Conservation (phyloP, 352 stramenopile species). For the Phytophthora cactorum region DNA sequence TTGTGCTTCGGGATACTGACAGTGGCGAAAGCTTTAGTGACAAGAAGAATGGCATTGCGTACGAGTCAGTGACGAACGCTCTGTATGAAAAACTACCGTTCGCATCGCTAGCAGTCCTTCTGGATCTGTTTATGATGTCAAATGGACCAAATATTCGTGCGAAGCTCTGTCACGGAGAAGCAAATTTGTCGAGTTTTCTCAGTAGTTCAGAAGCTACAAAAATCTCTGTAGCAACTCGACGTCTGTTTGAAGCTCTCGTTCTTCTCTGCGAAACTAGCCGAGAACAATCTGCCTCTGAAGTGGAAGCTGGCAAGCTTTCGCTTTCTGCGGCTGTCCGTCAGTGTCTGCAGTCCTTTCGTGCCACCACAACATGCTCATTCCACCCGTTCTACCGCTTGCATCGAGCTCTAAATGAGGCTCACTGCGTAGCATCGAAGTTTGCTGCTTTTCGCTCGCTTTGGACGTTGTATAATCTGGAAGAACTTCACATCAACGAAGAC, state of each 20-base stretch:
- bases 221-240: slow-evolving; percentile 37
- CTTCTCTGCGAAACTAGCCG: slow-evolving; percentile 29
- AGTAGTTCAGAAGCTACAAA: not conserved
- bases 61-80: slow-evolving; percentile 31
- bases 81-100: slow-evolving; percentile 57
- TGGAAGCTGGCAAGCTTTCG: not conserved
- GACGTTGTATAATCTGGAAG: slow-evolving; percentile 25
- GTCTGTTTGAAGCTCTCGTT: slow-evolving; percentile 46
- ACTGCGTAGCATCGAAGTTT: slow-evolving; percentile 29
- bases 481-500: slow-evolving; percentile 5
- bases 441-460: slow-evolving; percentile 30
- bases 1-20: slow-evolving; percentile 31
- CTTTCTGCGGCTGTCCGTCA: slow-evolving; percentile 1
- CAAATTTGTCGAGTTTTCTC: slow-evolving; percentile 43
- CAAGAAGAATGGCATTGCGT: not conserved
- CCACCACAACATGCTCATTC: slow-evolving; percentile 47
- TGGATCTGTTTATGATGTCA: slow-evolving; percentile 86
- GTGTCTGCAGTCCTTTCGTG: slow-evolving; percentile 29
- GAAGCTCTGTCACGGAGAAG: slow-evolving; percentile 78
- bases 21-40: not conserved
- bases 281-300: not conserved
- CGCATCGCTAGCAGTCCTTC: slow-evolving; percentile 45
- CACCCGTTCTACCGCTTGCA: slow-evolving; percentile 65
- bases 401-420: slow-evolving; percentile 20
- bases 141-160: slow-evolving; percentile 67